These are phyloP conservation scores for Gyrodon lividus DNA, from an alignment of 768 basidiomycete species.

Conservation along the genomic window DNA sequence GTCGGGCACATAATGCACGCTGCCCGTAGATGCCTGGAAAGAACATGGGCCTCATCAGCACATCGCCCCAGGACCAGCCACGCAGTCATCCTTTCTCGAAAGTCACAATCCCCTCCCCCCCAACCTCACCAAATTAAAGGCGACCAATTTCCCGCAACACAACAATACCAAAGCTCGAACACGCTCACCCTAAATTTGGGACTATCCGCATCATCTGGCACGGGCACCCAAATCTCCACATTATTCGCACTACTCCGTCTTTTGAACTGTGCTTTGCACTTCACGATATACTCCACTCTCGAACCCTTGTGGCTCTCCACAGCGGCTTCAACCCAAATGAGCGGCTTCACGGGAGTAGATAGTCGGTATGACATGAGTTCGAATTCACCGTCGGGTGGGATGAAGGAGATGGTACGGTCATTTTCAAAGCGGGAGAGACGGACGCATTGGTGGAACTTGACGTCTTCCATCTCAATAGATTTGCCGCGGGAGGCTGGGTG, in stretches of 20 bases:
- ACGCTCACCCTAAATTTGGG: slow-evolving; percentile 85
- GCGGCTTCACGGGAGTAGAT: slow-evolving; percentile 93
- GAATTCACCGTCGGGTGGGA: slow-evolving; percentile 98
- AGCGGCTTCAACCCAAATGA: slow-evolving; percentile 92
- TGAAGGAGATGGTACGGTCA: slow-evolving; percentile 98
- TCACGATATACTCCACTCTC: slow-evolving; percentile 93
- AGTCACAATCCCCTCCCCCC: neutral
- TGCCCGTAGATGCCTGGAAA: slow-evolving; percentile 87
- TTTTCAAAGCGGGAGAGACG: slow-evolving; percentile 96
- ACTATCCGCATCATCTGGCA: slow-evolving; percentile 97
- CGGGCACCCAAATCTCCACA: slow-evolving; percentile 98
- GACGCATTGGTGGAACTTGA: slow-evolving; percentile 99
- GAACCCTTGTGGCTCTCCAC: slow-evolving; percentile 95
- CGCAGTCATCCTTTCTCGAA: neutral
- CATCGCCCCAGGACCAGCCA: neutral
- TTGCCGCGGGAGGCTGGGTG: slow-evolving; percentile 67
- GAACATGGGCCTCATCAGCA: neutral
- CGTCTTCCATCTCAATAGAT: slow-evolving; percentile 99
- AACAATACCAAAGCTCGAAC: neutral
- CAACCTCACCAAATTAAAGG: neutral
- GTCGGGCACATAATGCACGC: slow-evolving; percentile 95
- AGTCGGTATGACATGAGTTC: slow-evolving; percentile 98
- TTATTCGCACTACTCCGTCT: slow-evolving; percentile 95
- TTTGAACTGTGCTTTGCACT: slow-evolving; percentile 97
- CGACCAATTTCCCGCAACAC: neutral